phyloP scores from a whole-genome alignment of 768 basidiomycete genomes.

The Tylopilus plumbeoviolaceoides region DNA sequence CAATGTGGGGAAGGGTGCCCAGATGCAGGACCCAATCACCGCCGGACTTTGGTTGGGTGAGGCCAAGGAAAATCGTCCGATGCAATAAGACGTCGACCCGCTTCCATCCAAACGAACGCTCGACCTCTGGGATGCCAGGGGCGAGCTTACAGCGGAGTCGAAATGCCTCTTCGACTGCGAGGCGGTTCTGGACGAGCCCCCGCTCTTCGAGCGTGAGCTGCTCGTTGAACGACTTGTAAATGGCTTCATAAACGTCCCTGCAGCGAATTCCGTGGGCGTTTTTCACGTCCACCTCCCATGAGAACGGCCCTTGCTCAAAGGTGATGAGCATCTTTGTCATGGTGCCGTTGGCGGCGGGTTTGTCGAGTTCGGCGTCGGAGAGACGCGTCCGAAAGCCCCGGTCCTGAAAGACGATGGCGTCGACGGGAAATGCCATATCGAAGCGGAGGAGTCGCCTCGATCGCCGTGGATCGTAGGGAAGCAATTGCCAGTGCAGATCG shows the following conservation, averaged over 20 bases:
- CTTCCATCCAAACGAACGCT: slow-evolving; percentile 45
- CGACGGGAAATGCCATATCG: slow-evolving; percentile 47
- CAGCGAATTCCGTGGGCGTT: slow-evolving; percentile 44
- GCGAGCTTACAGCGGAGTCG: slow-evolving; percentile 43
- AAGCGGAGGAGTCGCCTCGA: slow-evolving; percentile 42
- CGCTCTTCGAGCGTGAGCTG: slow-evolving; percentile 45
- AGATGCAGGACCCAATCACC: slow-evolving; percentile 36
- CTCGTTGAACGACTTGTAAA: slow-evolving; percentile 46
- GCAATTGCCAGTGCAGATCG: slow-evolving; percentile 46
- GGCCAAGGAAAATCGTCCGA: slow-evolving; percentile 49
- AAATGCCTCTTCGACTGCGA: slow-evolving; percentile 40
- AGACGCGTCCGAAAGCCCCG: slow-evolving; percentile 25
- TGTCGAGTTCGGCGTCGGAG: slow-evolving; percentile 37
- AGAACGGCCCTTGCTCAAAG: slow-evolving; percentile 35
- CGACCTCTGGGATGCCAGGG: slow-evolving; percentile 37
- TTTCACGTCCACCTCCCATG: slow-evolving; percentile 41
- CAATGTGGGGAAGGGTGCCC: slow-evolving; percentile 9
- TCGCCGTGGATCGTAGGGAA: slow-evolving; percentile 35
- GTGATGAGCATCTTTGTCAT: slow-evolving; percentile 49
- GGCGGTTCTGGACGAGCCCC: slow-evolving; percentile 26
- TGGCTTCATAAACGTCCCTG: slow-evolving; percentile 56
- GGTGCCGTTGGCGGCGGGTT: slow-evolving; percentile 40
- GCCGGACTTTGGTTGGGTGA: slow-evolving; percentile 37
- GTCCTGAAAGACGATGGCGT: slow-evolving; percentile 23
- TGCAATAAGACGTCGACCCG: slow-evolving; percentile 55